Percentiles rank a stretch among this genome's conserved stretches.
phyloP scores from a whole-genome alignment of 371 early-diverging fungal genomes.

The Choanephora cucurbitarum region DNA sequence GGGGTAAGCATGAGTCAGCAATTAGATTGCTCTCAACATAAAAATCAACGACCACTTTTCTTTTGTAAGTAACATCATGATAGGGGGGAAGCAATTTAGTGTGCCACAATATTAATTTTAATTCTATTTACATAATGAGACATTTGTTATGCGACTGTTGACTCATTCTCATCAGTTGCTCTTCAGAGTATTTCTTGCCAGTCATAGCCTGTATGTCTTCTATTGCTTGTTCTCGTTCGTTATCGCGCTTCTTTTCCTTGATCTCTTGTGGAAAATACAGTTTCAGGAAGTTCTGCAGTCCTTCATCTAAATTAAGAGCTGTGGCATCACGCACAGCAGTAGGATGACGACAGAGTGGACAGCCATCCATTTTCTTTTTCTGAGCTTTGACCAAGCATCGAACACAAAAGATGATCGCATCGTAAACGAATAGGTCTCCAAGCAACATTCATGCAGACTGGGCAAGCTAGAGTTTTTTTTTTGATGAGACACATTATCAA shows the following conservation, averaged over 20 bases:
- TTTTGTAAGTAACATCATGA: no score
- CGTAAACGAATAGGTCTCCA: slow-evolving; percentile 76
- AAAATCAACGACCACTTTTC: no score
- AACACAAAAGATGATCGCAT: slow-evolving; percentile 73
- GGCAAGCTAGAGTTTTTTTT: not conserved
- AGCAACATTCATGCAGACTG: slow-evolving; percentile 37
- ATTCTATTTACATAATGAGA: slow-evolving; percentile 42
- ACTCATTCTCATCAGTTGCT: slow-evolving; percentile 39
- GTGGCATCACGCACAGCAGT: slow-evolving; percentile 64
- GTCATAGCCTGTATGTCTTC: slow-evolving; percentile 66
- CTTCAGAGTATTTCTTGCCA: slow-evolving; percentile 45
- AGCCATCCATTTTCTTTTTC: slow-evolving; percentile 55
- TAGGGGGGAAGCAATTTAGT: no score
- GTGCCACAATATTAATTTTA: not conserved
- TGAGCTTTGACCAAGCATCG: slow-evolving; percentile 75
- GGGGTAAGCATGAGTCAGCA: no score
- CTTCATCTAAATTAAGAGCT: slow-evolving; percentile 58
- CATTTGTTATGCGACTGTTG: slow-evolving; percentile 28
- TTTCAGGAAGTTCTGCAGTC: slow-evolving; percentile 66
- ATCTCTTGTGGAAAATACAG: slow-evolving; percentile 76
- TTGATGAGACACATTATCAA: no score
- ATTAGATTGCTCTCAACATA: no score
- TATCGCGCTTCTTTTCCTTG: slow-evolving; percentile 65
- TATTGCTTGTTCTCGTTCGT: slow-evolving; percentile 59
- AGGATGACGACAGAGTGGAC: slow-evolving; percentile 70